Evolutionary conservation across 495 filamentous ascomycete genomes (phyloP).

Genomic region (Penicillium silybi): DNA sequence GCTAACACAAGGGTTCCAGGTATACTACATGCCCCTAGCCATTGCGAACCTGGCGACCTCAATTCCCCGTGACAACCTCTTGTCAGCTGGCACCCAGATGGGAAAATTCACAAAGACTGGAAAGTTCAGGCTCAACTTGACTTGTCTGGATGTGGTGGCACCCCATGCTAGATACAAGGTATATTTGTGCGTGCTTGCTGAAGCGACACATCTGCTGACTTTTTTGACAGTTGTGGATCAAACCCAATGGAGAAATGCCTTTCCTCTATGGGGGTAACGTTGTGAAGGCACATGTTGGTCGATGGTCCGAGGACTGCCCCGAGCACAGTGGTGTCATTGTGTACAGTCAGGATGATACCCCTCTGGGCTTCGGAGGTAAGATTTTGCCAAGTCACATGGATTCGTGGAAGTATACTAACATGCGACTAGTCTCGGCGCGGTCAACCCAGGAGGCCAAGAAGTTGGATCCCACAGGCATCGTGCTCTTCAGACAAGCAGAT

Average conservation of each 20-base stretch:
- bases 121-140: slow-evolving; percentile 57
- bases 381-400: not conserved
- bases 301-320: slow-evolving; percentile 79
- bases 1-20: not conserved
- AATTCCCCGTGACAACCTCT: slow-evolving; percentile 70
- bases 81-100: slow-evolving; percentile 67
- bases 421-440: slow-evolving; percentile 58
- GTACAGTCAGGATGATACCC: slow-evolving; percentile 10
- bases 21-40: slow-evolving; percentile 79
- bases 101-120: slow-evolving; percentile 77
- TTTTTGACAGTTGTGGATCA: slow-evolving; percentile 67
- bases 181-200: not conserved
- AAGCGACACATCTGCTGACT: not conserved
- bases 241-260: slow-evolving; percentile 72
- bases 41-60: slow-evolving; percentile 88
- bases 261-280: slow-evolving; percentile 89
- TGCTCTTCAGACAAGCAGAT: slow-evolving; percentile 66
- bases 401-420: not conserved
- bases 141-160: slow-evolving; percentile 71
- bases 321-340: slow-evolving; percentile 28
- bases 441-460: slow-evolving; percentile 76
- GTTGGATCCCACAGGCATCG: slow-evolving; percentile 84
- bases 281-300: slow-evolving; percentile 85
- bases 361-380: slow-evolving; percentile 44
- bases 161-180: slow-evolving; percentile 80